Conservation (phyloP, 495 filamentous ascomycete genomes). For the Neurospora tetraspora region DNA sequence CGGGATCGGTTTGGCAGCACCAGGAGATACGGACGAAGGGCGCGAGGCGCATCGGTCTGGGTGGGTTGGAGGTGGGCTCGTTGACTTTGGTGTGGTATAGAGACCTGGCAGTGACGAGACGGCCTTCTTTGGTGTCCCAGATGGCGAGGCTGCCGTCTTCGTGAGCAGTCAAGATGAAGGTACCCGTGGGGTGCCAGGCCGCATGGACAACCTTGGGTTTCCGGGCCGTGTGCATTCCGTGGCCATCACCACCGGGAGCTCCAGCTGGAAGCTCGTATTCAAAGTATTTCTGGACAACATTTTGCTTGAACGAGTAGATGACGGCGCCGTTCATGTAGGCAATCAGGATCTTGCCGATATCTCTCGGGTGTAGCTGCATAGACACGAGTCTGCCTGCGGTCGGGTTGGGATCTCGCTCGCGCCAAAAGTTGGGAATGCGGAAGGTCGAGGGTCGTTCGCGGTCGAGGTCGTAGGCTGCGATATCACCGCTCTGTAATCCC, state of each 20-base stretch:
- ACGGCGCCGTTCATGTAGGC: constrained; percentile 81
- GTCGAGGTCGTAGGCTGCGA: constrained; percentile 85
- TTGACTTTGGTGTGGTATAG: constrained; percentile 63
- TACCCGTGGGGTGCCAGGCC: constrained; percentile 91
- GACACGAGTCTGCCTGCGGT: constrained; percentile 41
- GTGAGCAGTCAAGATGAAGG: constrained; percentile 77
- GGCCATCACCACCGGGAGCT: constrained; percentile 70
- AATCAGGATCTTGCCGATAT: constrained; percentile 85
- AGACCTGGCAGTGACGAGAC: constrained; percentile 73
- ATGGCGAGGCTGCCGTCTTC: constrained; percentile 85
- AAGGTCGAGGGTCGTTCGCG: constrained; percentile 64
- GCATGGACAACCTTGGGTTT: constrained; percentile 67
- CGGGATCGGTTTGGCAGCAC: constrained; percentile 75
- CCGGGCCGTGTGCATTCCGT: constrained; percentile 39
- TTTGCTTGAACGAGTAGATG: constrained; percentile 87
- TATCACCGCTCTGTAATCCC: constrained; percentile 65
- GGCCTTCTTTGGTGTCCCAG: constrained; percentile 90
- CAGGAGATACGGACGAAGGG: constrained; percentile 71
- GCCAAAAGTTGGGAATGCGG: constrained; percentile 77
- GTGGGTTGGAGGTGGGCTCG: constrained; percentile 30
- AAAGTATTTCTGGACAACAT: constrained; percentile 63
- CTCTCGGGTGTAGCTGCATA: constrained; percentile 75
- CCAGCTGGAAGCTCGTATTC: constrained; percentile 73
- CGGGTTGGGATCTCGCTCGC: constrained; percentile 42
- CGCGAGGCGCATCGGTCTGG: constrained; percentile 31